Evolutionary conservation across 139 green algal species (phyloP), one percentile per base, ranked within the genome.

Genomic region (Closterium sp.): DNA sequence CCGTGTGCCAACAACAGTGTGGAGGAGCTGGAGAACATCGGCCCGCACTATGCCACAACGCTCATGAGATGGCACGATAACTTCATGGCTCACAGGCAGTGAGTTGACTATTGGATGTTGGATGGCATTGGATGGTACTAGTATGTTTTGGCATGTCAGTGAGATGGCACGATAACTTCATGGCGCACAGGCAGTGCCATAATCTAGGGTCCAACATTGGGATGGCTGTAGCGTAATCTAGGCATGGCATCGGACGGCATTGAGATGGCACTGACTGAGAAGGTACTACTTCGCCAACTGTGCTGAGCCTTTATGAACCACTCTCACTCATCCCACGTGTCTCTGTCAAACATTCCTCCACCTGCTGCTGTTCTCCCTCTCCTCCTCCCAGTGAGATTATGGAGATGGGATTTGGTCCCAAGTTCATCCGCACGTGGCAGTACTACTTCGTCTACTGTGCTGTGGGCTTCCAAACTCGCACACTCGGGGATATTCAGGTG

Each of bases 371-470:
- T 1, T 21, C 50, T 70, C 11, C 17, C 4, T 2, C 50, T 70
- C 2, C 50, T 70, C 50, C 50, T 70, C 4, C 4, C 92, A 94
- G 92, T 19, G 87, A 91, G 13, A 93, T 94, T 1, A 91, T 91
- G 92, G n/a, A 19, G 9, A 88, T 95, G 87, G 93, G 93, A 0
- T 95, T 95, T 31, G 62, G 50, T 84, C 45, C 45, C 70, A 91
- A 93, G 91, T 95, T 95, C 31, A 21, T 95, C 22, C 90, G 93
- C 70, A 93, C 85, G 70, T 95, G 93, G 93, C 91, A 95, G n/a
- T 95, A 95, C 42, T 95, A 95, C 91, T 95, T 95, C 45, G 87
- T 89, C 31, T 95, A 95, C 84, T 95, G 93, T 13, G 93, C 93
- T 31, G 93, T 86, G 13, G 93, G 93, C 34, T 94, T 95, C 27